Evolutionary conservation across 2,329 filamentous ascomycete genomes (phyloP), one percentile per base, ranked within the genome.

Genomic region (Fusarium sp.): DNA sequence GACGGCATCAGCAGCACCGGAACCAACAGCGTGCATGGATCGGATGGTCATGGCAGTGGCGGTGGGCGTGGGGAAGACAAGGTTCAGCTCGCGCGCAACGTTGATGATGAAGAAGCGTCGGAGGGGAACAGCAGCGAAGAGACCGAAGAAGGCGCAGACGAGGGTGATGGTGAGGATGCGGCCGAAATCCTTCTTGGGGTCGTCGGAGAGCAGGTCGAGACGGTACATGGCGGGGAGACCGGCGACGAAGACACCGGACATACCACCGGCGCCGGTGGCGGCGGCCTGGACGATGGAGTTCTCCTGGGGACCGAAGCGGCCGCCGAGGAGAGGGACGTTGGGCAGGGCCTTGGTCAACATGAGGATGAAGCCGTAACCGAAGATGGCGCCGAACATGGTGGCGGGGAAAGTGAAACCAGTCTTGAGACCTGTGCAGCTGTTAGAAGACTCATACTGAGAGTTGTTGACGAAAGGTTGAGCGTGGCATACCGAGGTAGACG

Each of bases 21-120:
- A 80, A 1, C 83, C 80, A 7, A 86, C 82, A 55, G 84, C 81
- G 73, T 89, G 87, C 86, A 89, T 89, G n/a, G 82, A 84, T 9
- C 86, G 83, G 58, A 90, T 89, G 2, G 86, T 87, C 77, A 89
- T 82, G 26, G 86, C 87, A 1, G 87, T 88, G 3, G 87, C 87
- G 26, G 86, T 87, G 0, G 86, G 76, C 0, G 86, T 85, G 3
- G 87, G 87, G 76, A 89, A 89, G 56, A 89, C 82, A 44, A 89
- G 80, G 57, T 83, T 83, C 32, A 89, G 78, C 76, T 89, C 86
- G 11, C 87, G 81, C 5, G 86, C 86, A 14, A 90, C 86, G 60
- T 89, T 87, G 75, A 90, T 86, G 75, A 91, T 85, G 80, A 90
- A 91, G 80, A 91, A 90, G 73, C 89, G 89, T 59, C 89, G 86